Evolutionary conservation across 2,329 filamentous ascomycete species (phyloP).

Genomic region (Annulohypoxylon truncatum): DNA sequence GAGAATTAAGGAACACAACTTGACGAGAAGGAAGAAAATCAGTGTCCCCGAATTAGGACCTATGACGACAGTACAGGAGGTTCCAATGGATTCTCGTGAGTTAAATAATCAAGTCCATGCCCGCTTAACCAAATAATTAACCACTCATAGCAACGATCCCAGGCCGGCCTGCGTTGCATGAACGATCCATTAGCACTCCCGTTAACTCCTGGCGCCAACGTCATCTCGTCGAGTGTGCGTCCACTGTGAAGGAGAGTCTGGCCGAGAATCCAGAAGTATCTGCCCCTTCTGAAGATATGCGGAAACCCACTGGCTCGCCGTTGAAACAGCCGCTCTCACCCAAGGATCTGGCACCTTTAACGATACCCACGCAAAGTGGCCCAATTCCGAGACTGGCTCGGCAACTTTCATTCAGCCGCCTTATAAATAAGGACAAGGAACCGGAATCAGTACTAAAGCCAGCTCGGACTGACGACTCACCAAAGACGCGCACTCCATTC

Average conservation of each 20-base stretch:
- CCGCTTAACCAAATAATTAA: constrained; percentile 39
- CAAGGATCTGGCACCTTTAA: constrained; percentile 65
- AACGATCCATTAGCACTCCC: constrained; percentile 73
- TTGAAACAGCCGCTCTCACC: constrained; percentile 61
- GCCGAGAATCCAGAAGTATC: constrained; percentile 28
- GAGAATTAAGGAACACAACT: constrained; percentile 68
- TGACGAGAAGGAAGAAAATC: constrained; percentile 69
- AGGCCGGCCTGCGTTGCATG: constrained; percentile 71
- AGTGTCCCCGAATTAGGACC: constrained; percentile 73
- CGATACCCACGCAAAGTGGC: constrained; percentile 61
- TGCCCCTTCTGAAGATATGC: constrained; percentile 1
- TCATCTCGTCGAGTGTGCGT: constrained; percentile 54
- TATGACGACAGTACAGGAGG: constrained; percentile 76
- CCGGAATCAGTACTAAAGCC: constrained; percentile 56
- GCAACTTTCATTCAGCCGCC: constrained; percentile 58
- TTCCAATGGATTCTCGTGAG: constrained; percentile 77
- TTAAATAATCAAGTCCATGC: constrained; percentile 31
- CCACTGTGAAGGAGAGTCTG: constrained; percentile 48
- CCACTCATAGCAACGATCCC: constrained; percentile 71
- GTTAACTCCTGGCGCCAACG: constrained; percentile 62
- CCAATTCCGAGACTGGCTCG: constrained; percentile 50
- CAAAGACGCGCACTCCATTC: constrained; percentile 56
- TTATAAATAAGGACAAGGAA: constrained; percentile 58
- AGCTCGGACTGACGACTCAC: constrained; percentile 60
- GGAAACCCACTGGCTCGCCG: constrained; percentile 23